Evolutionary conservation across 148 eudicot genomes (phyloP).

Genomic region (Rhododendron molle): DNA sequence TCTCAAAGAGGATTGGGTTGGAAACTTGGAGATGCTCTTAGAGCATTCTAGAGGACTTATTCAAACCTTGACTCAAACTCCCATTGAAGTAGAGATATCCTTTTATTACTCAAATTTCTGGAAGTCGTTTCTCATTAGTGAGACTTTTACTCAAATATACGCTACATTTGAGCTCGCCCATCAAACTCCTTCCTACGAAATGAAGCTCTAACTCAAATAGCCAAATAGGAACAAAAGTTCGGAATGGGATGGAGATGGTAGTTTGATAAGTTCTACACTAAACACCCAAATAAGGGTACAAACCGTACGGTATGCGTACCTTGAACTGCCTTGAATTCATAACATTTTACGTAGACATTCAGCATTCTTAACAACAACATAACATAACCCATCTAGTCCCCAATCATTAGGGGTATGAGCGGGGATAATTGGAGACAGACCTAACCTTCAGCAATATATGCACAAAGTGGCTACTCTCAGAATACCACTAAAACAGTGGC

Average conservation of each 20-base stretch:
- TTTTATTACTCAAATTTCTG: background rate
- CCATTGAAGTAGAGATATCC: background rate
- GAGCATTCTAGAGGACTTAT: background rate
- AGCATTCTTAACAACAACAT: background rate
- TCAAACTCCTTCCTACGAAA: background rate
- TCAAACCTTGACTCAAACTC: background rate
- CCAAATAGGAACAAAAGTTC: no score
- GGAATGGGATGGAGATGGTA: background rate
- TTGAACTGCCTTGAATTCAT: background rate
- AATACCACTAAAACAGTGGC: no score
- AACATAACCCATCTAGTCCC: no score
- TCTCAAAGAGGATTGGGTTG: no score
- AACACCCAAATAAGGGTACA: background rate
- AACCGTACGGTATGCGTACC: background rate
- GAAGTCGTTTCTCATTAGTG: background rate
- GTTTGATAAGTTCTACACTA: background rate
- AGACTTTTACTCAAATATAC: background rate
- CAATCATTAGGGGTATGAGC: no score
- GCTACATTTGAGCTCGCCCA: background rate
- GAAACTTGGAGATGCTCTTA: background rate
- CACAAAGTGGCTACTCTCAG: no score
- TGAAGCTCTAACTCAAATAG: background rate
- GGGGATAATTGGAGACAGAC: no score
- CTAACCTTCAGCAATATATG: no score
- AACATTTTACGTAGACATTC: background rate